Conservation (phyloP, 345 rosid species). For the Euphorbia tirucalli region DNA sequence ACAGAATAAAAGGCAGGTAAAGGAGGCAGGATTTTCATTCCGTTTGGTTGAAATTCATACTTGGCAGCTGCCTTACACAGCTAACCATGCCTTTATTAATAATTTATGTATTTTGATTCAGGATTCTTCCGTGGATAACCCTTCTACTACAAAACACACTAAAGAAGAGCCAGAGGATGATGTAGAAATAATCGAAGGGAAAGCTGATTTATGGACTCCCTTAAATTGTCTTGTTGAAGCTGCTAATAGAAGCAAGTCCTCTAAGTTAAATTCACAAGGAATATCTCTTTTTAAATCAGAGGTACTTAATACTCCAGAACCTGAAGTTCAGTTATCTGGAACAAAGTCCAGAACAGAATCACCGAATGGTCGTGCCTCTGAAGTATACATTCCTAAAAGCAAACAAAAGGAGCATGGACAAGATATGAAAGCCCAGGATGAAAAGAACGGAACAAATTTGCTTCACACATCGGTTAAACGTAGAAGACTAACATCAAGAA, state of each 20-base stretch:
- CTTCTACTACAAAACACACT: constrained; percentile 31
- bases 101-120: constrained; percentile 27
- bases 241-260: constrained; percentile 78
- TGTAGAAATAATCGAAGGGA: constrained; percentile 57
- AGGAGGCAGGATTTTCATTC: constrained; percentile 25
- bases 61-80: neutral
- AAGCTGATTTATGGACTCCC: constrained; percentile 82
- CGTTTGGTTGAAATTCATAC: constrained; percentile 6
- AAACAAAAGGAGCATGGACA: constrained; percentile 56
- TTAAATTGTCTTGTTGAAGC: constrained; percentile 91
- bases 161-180: constrained; percentile 40
- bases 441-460: constrained; percentile 43
- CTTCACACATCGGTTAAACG: constrained; percentile 50
- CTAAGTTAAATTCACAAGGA: constrained; percentile 58
- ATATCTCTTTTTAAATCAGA: constrained; percentile 35
- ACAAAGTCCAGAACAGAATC: constrained; percentile 36
- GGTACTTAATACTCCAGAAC: constrained; percentile 37
- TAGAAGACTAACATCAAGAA: constrained; percentile 60
- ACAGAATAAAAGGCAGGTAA: constrained; percentile 69
- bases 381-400: constrained; percentile 34
- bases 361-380: constrained; percentile 28
- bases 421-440: constrained; percentile 48
- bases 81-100: constrained; percentile 2
- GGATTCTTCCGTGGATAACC: constrained; percentile 60
- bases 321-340: constrained; percentile 32